A percentile compares a stretch with the other conserved stretches of the same genome.
phyloP scores from a whole-genome alignment of 495 filamentous ascomycete genomes.

The Penicillium alfredii region DNA sequence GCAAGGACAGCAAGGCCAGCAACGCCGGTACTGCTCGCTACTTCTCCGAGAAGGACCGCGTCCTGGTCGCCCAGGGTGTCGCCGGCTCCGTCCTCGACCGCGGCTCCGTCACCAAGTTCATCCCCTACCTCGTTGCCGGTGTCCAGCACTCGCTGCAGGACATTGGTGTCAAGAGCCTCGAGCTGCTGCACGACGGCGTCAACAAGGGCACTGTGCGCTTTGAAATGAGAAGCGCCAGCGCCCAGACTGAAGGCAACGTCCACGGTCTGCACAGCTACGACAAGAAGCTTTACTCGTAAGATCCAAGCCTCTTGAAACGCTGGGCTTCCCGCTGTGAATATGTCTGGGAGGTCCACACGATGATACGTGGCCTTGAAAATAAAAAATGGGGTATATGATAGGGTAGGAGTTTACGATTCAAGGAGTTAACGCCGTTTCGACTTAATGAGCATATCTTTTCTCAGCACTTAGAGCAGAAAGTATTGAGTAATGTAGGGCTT shows the following conservation, averaged over 20 bases:
- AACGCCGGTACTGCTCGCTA: slow-evolving; percentile 97
- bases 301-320: slow-evolving; percentile 14
- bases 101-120: slow-evolving; percentile 84
- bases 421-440: too few species aligned
- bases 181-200: slow-evolving; percentile 70
- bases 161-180: slow-evolving; percentile 75
- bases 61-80: slow-evolving; percentile 96
- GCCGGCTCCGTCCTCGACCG: slow-evolving; percentile 68
- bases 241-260: slow-evolving; percentile 91
- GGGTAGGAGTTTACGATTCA: slow-evolving; percentile 31
- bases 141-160: slow-evolving; percentile 97
- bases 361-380: slow-evolving; percentile 30
- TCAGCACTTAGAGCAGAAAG: too few species aligned
- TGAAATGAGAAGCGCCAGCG: slow-evolving; percentile 88
- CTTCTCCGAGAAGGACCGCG: slow-evolving; percentile 91
- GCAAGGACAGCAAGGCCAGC: slow-evolving; percentile 71
- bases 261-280: slow-evolving; percentile 96
- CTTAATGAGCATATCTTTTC: slow-evolving; percentile 19
- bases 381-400: slow-evolving; percentile 32
- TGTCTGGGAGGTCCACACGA: slow-evolving; percentile 23
- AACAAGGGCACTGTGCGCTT: slow-evolving; percentile 76
- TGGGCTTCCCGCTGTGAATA: slow-evolving; percentile 21
- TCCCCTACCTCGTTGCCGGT: slow-evolving; percentile 91
- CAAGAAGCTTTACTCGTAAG: slow-evolving; percentile 95
- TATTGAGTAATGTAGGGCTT: too few species aligned